phyloP scores from a whole-genome alignment of 163 green algal species.

The Coccomyxa subellipsoidea region DNA sequence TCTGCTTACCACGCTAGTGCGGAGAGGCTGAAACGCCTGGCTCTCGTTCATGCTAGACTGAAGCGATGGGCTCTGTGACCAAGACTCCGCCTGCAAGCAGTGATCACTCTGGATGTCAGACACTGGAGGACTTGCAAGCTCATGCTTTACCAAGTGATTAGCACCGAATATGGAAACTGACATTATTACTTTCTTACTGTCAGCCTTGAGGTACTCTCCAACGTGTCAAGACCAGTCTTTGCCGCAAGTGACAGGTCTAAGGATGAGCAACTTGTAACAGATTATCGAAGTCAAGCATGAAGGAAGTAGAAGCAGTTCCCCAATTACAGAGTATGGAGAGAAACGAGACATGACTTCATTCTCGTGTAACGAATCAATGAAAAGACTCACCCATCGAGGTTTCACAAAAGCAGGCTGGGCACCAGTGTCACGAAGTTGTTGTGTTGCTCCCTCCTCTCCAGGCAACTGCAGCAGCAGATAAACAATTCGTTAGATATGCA shows the following conservation, averaged over 20 bases:
- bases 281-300: too few relatives aligned
- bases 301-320: too few relatives aligned
- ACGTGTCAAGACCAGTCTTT: too few relatives aligned
- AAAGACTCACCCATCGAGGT: background rate
- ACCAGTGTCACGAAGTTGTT: background rate
- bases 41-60: background rate
- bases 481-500: background rate
- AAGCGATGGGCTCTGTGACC: background rate
- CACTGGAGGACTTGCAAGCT: too few relatives aligned
- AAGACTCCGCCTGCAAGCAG: slow-evolving; percentile 9
- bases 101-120: background rate
- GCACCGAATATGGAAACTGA: too few relatives aligned
- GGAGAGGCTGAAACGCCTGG: slow-evolving; percentile 9
- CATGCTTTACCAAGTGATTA: background rate
- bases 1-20: background rate
- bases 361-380: background rate
- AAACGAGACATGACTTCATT: too few relatives aligned
- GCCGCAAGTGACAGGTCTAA: too few relatives aligned
- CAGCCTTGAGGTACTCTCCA: too few relatives aligned
- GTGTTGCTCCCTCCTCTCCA: background rate
- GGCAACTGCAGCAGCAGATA: background rate
- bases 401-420: background rate
- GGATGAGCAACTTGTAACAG: too few relatives aligned
- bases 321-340: too few relatives aligned
- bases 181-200: too few relatives aligned